Base-by-base conservation (phyloP, 2,329 filamentous ascomycete species). In the Atkinsonella texensis region DNA sequence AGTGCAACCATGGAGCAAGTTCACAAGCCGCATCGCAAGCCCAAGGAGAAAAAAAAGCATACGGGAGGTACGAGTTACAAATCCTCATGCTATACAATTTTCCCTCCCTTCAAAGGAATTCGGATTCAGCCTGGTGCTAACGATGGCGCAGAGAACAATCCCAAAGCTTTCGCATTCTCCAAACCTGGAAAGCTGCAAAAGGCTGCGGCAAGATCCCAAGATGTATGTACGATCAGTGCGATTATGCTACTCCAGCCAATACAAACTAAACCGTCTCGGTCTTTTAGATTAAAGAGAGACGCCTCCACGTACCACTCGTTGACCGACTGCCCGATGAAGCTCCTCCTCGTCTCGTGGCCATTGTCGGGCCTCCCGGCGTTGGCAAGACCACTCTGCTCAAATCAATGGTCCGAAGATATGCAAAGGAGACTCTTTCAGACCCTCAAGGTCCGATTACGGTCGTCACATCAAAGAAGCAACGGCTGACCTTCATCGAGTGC, bases 311-410 rank as follows among this genome's bases (percentile, higher is more conserved):
- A 17, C 93, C 93, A 44, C 85, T 95, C 66, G 87, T 97, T 71
- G 93, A 98, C 74, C 84, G 94, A 59, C 76, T 97, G 31, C 91
- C 93, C 58, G 91, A 97, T 69, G 93, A 97, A 72, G 87, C 93
- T 15, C 90, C 93, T 28, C 93, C 93, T 53, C 82, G 94, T 54
- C 83, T 98, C 52, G 91, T 97, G 60, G 83, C 89, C 55, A 90
- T 98, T 54, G 90, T 97, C 64, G 94, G 93, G 50, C 93, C 93
- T 52, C 89, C 93, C 1, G 93, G 93, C 54, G 91, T 90, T 47
- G 93, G 91, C 60, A 97, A 97, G 74, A 95, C 91, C 2, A 97
- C 91, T 0, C 76, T 97, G 39, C 82, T 97, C 65, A 98, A 97
- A 67, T 96, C 90, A 12, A 75, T 98, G 53, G 87, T 98, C 62